phyloP scores from a whole-genome alignment of 768 basidiomycete genomes.

The Terana coerulea region DNA sequence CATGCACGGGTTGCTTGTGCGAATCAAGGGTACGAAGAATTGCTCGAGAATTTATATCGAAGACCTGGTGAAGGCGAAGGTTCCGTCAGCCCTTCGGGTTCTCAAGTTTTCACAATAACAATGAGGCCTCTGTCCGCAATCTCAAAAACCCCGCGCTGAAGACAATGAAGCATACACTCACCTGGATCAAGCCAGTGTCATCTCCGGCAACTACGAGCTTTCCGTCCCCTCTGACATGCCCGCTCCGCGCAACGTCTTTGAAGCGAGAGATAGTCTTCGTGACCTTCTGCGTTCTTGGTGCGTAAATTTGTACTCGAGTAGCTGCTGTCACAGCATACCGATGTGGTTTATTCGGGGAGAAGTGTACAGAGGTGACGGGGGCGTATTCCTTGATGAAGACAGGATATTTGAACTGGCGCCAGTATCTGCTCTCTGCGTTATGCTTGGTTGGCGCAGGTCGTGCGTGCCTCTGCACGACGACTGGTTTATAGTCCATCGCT shows the following conservation, averaged over 20 bases:
- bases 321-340: slow-evolving; percentile 95
- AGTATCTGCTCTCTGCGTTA: slow-evolving; percentile 73
- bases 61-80: slow-evolving; percentile 48
- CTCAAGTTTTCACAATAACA: neutral
- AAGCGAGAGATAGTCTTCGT: slow-evolving; percentile 96
- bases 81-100: neutral
- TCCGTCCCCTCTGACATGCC: slow-evolving; percentile 86
- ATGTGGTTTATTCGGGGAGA: slow-evolving; percentile 83
- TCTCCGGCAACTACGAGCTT: slow-evolving; percentile 95
- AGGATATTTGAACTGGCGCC: slow-evolving; percentile 84
- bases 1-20: slow-evolving; percentile 96
- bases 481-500: slow-evolving; percentile 78
- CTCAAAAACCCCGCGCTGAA: slow-evolving; percentile 5
- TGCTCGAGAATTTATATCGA: slow-evolving; percentile 88
- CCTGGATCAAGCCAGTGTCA: slow-evolving; percentile 86
- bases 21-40: slow-evolving; percentile 89
- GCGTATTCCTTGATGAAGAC: slow-evolving; percentile 98
- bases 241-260: slow-evolving; percentile 92
- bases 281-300: slow-evolving; percentile 93
- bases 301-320: slow-evolving; percentile 91
- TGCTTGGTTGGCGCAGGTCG: slow-evolving; percentile 58
- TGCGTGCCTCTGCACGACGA: slow-evolving; percentile 56
- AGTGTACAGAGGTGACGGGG: slow-evolving; percentile 92
- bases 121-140: slow-evolving; percentile 5
- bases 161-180: slow-evolving; percentile 21